Evolutionary conservation across 2,329 filamentous ascomycete species (phyloP), one percentile per base, ranked within the genome.

Genomic region (Sporothrix globosa): DNA sequence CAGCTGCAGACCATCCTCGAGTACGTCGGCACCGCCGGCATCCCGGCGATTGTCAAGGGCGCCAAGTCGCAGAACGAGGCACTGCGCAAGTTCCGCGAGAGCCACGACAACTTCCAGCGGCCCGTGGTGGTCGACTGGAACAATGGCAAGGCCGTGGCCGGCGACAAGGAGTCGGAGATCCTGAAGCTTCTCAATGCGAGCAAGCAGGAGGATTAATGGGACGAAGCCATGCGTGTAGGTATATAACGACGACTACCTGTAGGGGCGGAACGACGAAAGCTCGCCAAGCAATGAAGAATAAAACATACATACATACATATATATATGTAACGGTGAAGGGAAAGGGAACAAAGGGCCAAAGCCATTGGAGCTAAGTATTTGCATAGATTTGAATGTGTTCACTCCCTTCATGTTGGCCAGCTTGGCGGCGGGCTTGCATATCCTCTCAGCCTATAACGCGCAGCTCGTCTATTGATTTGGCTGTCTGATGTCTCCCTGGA

Each of bases 71-170:
- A 90, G 77, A 86, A 86, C 73, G 94, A 97, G 80, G 96, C 95
- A 2, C 75, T 97, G 77, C 91, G 87, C 81, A 91, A 87, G 81
- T 89, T 96, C 77, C 92, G 91, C 79, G 85, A 91, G 80, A 90
- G 87, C 80, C 81, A 82, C 1, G 85, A 88, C 41, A 87, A 80
- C 76, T 94, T 98, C 79, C 83, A 91, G 76, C 83, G 90, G 74
- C 95, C 95, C 34, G 82, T 97, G 79, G 92, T 91, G 71, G 95
- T 98, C 68, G 95, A 98, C 79, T 98, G 96, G 96, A 92, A 91
- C 78, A 94, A 95, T 79, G 96, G 94, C 74, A 91, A 89, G 79
- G 95, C 90, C 61, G 84, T 91, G 82, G 83, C 88, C 34, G 92
- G 92, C 24, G 92, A 92, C 67, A 90, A 91, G 74, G 90, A 97